Evolutionary conservation across 257 asterid genomes (phyloP).

Genomic region (Salvia miltiorrhiza): DNA sequence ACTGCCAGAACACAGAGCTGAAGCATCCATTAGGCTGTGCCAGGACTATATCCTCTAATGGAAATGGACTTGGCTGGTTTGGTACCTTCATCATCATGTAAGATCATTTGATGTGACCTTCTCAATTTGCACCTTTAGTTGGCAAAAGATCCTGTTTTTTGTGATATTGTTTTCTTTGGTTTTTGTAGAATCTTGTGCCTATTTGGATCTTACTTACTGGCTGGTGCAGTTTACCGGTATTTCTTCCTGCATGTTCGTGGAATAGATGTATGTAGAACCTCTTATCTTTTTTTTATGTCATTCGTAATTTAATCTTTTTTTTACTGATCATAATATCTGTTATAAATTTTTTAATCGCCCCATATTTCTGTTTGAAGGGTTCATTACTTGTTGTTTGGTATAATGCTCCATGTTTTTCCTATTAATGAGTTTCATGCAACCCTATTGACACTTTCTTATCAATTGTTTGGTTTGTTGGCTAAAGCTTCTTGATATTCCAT

Average conservation of each 20-base stretch:
- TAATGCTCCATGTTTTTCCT: background rate
- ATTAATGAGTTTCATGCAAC: background rate
- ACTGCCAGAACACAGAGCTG: constrained; percentile 62
- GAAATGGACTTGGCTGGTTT: constrained; percentile 82
- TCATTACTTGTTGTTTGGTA: background rate
- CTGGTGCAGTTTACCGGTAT: constrained; percentile 74
- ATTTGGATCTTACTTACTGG: constrained; percentile 74
- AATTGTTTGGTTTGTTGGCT: background rate
- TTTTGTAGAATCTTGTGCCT: constrained; percentile 64
- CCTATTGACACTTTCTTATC: background rate
- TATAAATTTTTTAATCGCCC: background rate
- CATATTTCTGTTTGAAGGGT: constrained; percentile 3
- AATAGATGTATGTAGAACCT: constrained; percentile 65
- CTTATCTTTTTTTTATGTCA: background rate
- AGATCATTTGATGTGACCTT: constrained; percentile 14
- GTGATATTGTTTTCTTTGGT: constrained; percentile 13
- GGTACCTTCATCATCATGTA: constrained; percentile 64
- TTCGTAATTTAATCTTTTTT: background rate
- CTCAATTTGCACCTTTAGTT: background rate
- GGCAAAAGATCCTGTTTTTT: background rate
- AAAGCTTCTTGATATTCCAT: background rate
- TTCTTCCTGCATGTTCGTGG: constrained; percentile 79
- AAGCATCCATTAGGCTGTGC: constrained; percentile 97
- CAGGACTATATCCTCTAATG: constrained; percentile 53
- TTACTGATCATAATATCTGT: background rate